These are phyloP conservation scores for Meira nashicola DNA, from an alignment of 1,284 basidiomycete genomes.

Conservation along the genomic window DNA sequence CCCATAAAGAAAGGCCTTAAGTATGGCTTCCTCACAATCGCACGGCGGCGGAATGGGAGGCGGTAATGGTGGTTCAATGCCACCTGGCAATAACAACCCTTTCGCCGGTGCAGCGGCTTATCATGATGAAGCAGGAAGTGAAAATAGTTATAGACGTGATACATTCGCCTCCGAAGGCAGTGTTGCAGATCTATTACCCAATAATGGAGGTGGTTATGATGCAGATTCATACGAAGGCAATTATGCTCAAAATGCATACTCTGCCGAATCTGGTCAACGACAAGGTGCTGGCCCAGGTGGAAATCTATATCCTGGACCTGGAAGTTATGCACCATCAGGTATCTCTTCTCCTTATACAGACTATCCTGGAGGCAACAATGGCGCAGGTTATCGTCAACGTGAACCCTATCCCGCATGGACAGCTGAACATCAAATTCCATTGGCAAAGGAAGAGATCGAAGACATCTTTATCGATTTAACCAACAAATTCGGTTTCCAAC, in stretches of 20 bases:
- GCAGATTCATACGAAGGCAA: slow-evolving; percentile 43
- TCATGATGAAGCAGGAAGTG: slow-evolving; percentile 37
- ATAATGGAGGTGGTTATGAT: slow-evolving; percentile 34
- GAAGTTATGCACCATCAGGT: slow-evolving; percentile 41
- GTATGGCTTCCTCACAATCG: slow-evolving; percentile 4
- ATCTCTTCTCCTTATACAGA: slow-evolving; percentile 33
- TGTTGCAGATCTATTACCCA: slow-evolving; percentile 41
- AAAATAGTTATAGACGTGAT: slow-evolving; percentile 40
- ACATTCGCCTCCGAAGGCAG: slow-evolving; percentile 44
- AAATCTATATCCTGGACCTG: slow-evolving; percentile 2
- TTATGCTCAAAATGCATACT: slow-evolving; percentile 37
- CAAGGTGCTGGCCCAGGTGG: slow-evolving; percentile 12
- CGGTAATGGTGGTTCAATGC: neutral
- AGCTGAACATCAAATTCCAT: slow-evolving; percentile 80
- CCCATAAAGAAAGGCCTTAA: no score
- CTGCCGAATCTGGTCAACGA: slow-evolving; percentile 23
- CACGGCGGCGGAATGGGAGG: slow-evolving; percentile 1
- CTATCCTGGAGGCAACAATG: slow-evolving; percentile 18
- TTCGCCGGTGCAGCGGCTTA: slow-evolving; percentile 37
- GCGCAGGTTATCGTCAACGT: slow-evolving; percentile 41
- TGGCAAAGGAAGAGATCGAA: slow-evolving; percentile 98
- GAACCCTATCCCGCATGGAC: slow-evolving; percentile 93
- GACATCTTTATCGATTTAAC: slow-evolving; percentile 96
- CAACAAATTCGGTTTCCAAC: slow-evolving; percentile 98
- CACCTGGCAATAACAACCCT: slow-evolving; percentile 25